Evolutionary conservation across 768 basidiomycete genomes (phyloP).

Genomic region (Termitomyces sp.): DNA sequence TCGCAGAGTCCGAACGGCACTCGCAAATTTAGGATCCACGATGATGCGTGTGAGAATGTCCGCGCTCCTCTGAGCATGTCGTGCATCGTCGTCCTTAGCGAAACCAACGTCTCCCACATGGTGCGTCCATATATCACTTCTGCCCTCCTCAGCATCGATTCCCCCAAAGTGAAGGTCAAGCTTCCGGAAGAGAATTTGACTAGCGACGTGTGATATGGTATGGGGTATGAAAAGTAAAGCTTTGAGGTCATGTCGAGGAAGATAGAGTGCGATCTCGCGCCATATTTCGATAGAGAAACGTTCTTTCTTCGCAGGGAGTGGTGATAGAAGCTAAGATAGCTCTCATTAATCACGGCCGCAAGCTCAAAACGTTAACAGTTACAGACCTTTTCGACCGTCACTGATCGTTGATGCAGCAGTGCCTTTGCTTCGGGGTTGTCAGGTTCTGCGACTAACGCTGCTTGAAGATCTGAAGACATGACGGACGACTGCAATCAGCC

Average conservation of each 20-base stretch:
- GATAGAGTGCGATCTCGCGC: slow-evolving; percentile 38
- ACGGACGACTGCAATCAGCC: background rate
- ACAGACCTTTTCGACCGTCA: slow-evolving; percentile 56
- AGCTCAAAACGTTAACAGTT: slow-evolving; percentile 4
- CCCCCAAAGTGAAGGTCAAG: slow-evolving; percentile 59
- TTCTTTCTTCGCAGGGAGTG: slow-evolving; percentile 43
- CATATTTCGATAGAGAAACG: slow-evolving; percentile 70
- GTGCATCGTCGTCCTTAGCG: slow-evolving; percentile 39
- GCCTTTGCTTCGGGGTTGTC: slow-evolving; percentile 68
- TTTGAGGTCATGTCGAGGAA: slow-evolving; percentile 57
- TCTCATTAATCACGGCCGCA: background rate
- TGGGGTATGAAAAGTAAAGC: slow-evolving; percentile 65
- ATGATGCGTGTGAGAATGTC: slow-evolving; percentile 71
- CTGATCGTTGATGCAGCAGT: slow-evolving; percentile 53
- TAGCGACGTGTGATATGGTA: slow-evolving; percentile 64
- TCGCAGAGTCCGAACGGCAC: slow-evolving; percentile 53
- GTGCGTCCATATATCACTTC: slow-evolving; percentile 19
- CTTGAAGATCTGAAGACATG: slow-evolving; percentile 55
- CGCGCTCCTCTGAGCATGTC: slow-evolving; percentile 64
- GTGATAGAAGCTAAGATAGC: slow-evolving; percentile 33
- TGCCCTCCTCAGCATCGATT: slow-evolving; percentile 27
- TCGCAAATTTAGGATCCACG: slow-evolving; percentile 56
- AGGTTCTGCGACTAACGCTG: slow-evolving; percentile 61
- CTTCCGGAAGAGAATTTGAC: slow-evolving; percentile 58
- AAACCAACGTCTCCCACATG: slow-evolving; percentile 13